Evolutionary conservation across 257 asterid species (phyloP).

Genomic region (Rubia yunnanensis): DNA sequence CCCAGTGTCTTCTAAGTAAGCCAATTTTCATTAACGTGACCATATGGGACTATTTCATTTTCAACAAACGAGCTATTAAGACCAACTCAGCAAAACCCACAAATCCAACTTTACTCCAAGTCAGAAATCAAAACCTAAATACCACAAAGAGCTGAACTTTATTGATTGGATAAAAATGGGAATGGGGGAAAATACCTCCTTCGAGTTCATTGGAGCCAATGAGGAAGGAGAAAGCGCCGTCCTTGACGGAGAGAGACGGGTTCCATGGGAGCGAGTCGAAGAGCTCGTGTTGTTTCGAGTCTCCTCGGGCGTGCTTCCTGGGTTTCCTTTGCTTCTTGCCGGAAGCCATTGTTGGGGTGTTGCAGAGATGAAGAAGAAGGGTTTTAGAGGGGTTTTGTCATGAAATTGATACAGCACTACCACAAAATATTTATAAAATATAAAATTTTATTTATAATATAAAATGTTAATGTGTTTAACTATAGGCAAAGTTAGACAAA

Average conservation of each 20-base stretch:
- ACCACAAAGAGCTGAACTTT: neutral
- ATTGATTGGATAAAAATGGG: neutral
- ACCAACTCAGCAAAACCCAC: neutral
- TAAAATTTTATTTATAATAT: no score
- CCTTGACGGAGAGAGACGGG: conserved; percentile 38
- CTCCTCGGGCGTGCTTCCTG: conserved; percentile 42
- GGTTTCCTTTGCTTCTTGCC: conserved; percentile 27
- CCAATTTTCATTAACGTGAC: neutral
- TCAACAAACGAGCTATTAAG: neutral
- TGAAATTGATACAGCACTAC: neutral
- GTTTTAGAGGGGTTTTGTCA: conserved; percentile 17
- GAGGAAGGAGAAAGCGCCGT: conserved; percentile 43
- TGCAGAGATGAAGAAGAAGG: conserved; percentile 7
- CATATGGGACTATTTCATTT: no score
- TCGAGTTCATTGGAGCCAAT: conserved; percentile 70
- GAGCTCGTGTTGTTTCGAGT: conserved; percentile 39
- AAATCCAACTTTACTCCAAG: neutral
- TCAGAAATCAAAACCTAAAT: neutral
- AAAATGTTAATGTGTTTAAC: no score
- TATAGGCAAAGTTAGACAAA: no score
- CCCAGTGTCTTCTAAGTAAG: neutral
- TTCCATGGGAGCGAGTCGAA: conserved; percentile 67
- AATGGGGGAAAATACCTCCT: conserved; percentile 44
- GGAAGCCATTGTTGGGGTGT: conserved; percentile 36
- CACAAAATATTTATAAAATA: no score